Conservation (phyloP, 306 rosid genomes). For the Castanea mollissima region DNA sequence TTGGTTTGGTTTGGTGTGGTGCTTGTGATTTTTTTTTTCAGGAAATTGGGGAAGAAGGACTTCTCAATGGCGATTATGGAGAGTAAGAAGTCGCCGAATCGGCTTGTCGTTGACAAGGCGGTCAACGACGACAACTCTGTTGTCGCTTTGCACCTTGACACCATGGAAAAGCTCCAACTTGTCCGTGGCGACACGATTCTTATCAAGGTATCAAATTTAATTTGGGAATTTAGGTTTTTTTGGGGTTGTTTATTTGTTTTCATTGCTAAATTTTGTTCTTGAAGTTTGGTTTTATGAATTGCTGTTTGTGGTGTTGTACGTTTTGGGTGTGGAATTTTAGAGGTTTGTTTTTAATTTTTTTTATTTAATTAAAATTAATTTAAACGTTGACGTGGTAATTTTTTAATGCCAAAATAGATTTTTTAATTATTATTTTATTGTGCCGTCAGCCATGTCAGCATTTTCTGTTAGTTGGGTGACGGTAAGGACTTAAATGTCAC, state of each 20-base stretch:
- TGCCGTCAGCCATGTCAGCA: too few relatives aligned
- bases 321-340: not conserved
- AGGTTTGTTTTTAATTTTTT: not conserved
- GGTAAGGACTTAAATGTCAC: too few relatives aligned
- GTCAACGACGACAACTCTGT: conserved; percentile 55
- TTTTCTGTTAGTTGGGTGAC: too few relatives aligned
- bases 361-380: too few relatives aligned
- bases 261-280: not conserved
- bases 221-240: not conserved
- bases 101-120: conserved; percentile 50
- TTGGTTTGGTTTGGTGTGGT: conserved; percentile 3
- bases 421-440: too few relatives aligned
- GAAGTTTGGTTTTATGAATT: not conserved
- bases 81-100: conserved; percentile 56
- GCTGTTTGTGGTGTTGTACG: not conserved
- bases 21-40: not conserved
- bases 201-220: conserved; percentile 34
- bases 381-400: too few relatives aligned
- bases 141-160: conserved; percentile 44
- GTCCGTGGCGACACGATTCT: conserved; percentile 58
- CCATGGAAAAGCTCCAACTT: conserved; percentile 53
- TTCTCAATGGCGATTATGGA: conserved; percentile 54
- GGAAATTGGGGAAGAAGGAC: conserved; percentile 51
- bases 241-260: not conserved
- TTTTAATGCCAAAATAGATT: too few relatives aligned